phyloP scores from a whole-genome alignment of 805 yeast genomes.

The Saccharomycopsis lassenensis region DNA sequence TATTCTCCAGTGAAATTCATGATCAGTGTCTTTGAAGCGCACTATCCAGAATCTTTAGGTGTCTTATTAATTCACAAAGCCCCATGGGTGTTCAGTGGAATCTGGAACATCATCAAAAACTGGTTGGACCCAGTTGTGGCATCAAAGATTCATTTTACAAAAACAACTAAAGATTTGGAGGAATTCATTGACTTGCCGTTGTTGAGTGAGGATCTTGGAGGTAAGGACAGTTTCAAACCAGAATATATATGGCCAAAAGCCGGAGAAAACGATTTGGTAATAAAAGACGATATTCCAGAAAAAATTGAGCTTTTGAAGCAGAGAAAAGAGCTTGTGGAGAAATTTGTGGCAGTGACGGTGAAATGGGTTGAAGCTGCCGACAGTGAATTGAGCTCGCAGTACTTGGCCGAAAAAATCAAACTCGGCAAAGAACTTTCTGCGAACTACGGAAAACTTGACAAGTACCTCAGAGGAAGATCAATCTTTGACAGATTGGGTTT shows the following conservation, averaged over 20 bases:
- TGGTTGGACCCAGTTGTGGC: conserved; percentile 98
- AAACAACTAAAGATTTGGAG: conserved; percentile 52
- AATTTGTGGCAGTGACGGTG: conserved; percentile 54
- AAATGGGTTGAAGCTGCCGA: conserved; percentile 66
- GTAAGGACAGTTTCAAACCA: conserved; percentile 47
- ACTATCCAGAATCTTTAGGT: conserved; percentile 91
- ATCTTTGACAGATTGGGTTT: conserved; percentile 68
- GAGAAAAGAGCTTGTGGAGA: conserved; percentile 42
- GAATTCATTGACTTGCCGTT: conserved; percentile 47
- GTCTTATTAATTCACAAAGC: conserved; percentile 81
- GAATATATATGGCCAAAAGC: conserved; percentile 51
- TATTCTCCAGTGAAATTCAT: conserved; percentile 83
- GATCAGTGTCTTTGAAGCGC: conserved; percentile 85
- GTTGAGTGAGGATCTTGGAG: conserved; percentile 69
- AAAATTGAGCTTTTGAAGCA: conserved; percentile 35
- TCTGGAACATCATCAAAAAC: conserved; percentile 84
- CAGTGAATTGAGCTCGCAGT: conserved; percentile 36
- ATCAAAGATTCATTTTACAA: conserved; percentile 77
- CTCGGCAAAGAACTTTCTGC: conserved; percentile 42
- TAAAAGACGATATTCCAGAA: conserved; percentile 32
- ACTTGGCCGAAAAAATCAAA: conserved; percentile 42
- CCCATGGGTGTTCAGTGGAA: conserved; percentile 93
- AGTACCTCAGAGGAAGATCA: conserved; percentile 70
- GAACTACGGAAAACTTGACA: conserved; percentile 65
- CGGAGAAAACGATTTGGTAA: conserved; percentile 40